A percentile compares a stretch with the other conserved stretches of the same genome.
Evolutionary conservation across 805 yeast species (phyloP).

Genomic region (Teunomyces cretensis): DNA sequence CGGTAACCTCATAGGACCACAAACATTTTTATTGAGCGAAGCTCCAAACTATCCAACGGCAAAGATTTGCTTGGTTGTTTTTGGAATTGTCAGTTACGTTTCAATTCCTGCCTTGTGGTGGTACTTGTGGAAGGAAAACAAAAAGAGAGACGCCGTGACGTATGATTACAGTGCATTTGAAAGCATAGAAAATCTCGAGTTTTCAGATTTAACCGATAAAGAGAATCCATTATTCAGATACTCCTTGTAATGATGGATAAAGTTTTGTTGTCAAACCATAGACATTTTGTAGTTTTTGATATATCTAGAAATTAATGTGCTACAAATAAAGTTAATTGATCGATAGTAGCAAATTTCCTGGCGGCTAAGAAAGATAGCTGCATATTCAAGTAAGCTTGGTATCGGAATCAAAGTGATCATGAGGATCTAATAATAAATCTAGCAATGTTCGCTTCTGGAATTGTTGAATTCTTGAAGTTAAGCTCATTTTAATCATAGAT

Average conservation of each 20-base stretch:
- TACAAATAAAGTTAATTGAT: no score
- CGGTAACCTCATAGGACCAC: slow-evolving; percentile 59
- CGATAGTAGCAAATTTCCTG: no score
- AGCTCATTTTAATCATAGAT: no score
- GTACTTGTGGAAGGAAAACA: slow-evolving; percentile 36
- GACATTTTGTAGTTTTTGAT: no score
- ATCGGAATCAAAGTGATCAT: no score
- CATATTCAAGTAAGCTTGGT: no score
- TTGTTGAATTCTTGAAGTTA: no score
- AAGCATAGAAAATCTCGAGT: slow-evolving; percentile 41
- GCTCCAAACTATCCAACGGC: slow-evolving; percentile 47
- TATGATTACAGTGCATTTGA: slow-evolving; percentile 20
- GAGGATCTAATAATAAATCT: no score
- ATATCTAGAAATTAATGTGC: no score
- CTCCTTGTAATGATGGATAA: slow-evolving; percentile 12
- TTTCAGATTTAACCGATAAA: slow-evolving; percentile 52
- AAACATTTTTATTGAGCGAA: slow-evolving; percentile 42
- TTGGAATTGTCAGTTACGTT: slow-evolving; percentile 25
- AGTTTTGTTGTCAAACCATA: background rate
- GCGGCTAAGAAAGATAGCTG: no score
- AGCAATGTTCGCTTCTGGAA: no score
- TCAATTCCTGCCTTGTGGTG: slow-evolving; percentile 23
- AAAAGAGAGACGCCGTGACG: slow-evolving; percentile 30
- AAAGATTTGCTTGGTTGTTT: slow-evolving; percentile 39
- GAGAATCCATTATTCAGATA: slow-evolving; percentile 58